phyloP scores from a whole-genome alignment of 78 protist genomes.

The Dictyostelium purpureum region DNA sequence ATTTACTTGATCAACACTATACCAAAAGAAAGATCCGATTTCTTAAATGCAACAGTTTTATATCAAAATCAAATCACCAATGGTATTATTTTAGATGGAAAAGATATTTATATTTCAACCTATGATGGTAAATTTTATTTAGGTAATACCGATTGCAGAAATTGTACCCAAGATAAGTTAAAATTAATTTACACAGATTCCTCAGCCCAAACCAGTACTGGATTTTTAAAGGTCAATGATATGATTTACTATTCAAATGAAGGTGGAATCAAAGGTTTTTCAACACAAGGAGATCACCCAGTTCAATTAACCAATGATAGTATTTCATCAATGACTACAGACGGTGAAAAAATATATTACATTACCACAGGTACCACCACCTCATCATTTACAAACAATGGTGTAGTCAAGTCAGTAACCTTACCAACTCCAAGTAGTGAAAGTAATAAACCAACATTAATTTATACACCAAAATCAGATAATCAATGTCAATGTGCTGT shows the following conservation, averaged over 20 bases:
- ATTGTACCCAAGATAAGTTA: neutral
- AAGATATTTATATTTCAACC: conserved; percentile 3
- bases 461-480: neutral
- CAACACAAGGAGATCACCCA: neutral
- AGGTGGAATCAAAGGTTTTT: neutral
- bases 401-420: neutral
- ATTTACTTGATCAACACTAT: neutral
- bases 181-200: neutral
- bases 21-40: neutral
- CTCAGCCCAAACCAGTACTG: neutral
- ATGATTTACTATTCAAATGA: neutral
- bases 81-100: neutral
- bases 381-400: conserved; percentile 5
- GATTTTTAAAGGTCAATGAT: neutral
- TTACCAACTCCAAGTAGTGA: neutral
- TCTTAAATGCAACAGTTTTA: neutral
- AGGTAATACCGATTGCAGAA: neutral
- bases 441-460: neutral
- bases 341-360: neutral
- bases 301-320: neutral
- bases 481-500: conserved; percentile 16
- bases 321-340: neutral
- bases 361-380: neutral
- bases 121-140: conserved; percentile 6
- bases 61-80: neutral